phyloP scores from a whole-genome alignment of 2,329 filamentous ascomycete genomes.

The Colletotrichum sp. region DNA sequence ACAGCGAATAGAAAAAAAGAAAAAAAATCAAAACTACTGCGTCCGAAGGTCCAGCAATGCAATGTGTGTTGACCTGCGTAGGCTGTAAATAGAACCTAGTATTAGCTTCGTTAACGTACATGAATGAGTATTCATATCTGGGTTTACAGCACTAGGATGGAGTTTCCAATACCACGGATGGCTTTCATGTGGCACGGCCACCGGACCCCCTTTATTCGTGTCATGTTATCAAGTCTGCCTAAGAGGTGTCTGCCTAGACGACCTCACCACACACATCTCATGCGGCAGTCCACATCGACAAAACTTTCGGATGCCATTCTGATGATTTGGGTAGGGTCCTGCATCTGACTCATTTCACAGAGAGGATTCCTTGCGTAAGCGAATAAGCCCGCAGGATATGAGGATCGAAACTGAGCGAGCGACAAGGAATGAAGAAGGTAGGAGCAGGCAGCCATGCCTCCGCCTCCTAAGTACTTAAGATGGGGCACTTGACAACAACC shows the following conservation, averaged over 20 bases:
- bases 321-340: neutral
- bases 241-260: neutral
- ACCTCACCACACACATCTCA: neutral
- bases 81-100: constrained; percentile 17
- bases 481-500: neutral
- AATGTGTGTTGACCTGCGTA: constrained; percentile 12
- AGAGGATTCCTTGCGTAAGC: neutral
- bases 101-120: constrained; percentile 10
- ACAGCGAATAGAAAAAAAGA: constrained; percentile 14
- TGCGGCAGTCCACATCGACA: neutral
- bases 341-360: neutral
- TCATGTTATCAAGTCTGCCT: neutral
- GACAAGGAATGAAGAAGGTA: neutral
- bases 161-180: neutral
- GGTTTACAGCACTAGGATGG: neutral
- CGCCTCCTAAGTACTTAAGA: neutral
- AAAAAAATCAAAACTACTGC: constrained; percentile 11
- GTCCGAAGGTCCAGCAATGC: constrained; percentile 5
- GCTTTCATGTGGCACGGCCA: neutral
- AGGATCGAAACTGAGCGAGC: neutral
- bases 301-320: neutral
- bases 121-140: neutral
- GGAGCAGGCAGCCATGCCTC: neutral
- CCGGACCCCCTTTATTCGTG: neutral
- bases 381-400: neutral